These are phyloP conservation scores for Fragilariopsis cylindrus DNA, from an alignment of 108 stramenopile genomes.

Conservation along the genomic window DNA sequence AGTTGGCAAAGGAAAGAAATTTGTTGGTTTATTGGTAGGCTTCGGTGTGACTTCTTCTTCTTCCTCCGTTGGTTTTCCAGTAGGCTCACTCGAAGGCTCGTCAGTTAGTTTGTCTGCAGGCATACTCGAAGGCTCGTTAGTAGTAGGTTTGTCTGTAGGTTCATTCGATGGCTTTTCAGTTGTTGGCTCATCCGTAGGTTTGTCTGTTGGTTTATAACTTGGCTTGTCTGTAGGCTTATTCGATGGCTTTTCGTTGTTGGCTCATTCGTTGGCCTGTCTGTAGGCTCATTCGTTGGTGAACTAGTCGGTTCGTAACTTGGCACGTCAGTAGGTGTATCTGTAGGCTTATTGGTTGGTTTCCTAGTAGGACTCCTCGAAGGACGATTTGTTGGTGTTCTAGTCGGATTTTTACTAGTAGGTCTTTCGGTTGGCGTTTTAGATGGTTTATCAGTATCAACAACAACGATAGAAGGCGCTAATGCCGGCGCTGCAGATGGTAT, in stretches of 20 bases:
- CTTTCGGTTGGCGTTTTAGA: not conserved
- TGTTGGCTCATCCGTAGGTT: not conserved
- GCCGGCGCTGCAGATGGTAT: constrained; percentile 25
- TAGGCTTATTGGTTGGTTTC: not conserved
- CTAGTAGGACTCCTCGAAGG: not conserved
- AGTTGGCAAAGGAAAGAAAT: not conserved
- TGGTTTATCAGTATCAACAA: not conserved
- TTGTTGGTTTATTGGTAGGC: constrained; percentile 7
- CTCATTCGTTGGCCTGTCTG: not conserved
- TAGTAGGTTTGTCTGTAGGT: constrained; percentile 21
- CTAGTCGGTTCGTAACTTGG: constrained; percentile 17
- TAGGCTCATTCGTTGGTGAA: not conserved
- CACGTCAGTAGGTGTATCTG: not conserved
- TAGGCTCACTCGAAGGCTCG: constrained; percentile 19
- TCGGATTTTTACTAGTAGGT: not conserved
- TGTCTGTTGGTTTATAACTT: constrained; percentile 7
- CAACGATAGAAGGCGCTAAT: no score
- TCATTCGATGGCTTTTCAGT: not conserved
- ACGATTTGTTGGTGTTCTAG: not conserved
- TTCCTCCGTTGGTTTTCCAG: constrained; percentile 15
- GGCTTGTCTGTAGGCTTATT: constrained; percentile 14
- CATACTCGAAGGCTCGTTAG: constrained; percentile 3
- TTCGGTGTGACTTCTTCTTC: not conserved
- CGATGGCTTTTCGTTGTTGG: constrained; percentile 13
- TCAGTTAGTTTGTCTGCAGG: constrained; percentile 14